Evolutionary conservation across 2,329 filamentous ascomycete genomes (phyloP).

Genomic region (Chrysosporium queenslandicum): DNA sequence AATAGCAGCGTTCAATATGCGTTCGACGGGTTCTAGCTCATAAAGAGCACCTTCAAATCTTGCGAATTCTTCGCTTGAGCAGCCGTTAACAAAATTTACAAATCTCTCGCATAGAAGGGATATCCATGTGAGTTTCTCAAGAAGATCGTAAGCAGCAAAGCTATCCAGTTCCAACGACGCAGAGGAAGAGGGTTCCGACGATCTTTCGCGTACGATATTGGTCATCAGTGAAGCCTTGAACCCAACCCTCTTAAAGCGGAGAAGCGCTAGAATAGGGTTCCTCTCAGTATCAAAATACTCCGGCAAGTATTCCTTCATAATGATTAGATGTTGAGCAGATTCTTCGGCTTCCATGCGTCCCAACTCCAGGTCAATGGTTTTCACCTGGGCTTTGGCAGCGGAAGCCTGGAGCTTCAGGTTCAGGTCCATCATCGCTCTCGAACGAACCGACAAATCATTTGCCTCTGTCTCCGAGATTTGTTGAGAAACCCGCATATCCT

Average conservation of each 20-base stretch:
- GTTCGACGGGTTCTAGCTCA: conserved; percentile 84
- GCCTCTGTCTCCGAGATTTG: conserved; percentile 88
- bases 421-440: conserved; percentile 89
- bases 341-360: conserved; percentile 80
- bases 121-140: conserved; percentile 80
- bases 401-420: conserved; percentile 90
- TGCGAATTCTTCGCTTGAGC: conserved; percentile 66
- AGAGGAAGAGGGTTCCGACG: conserved; percentile 56
- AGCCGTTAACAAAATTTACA: conserved; percentile 66
- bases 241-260: conserved; percentile 75
- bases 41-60: conserved; percentile 70
- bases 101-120: conserved; percentile 75
- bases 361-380: conserved; percentile 86
- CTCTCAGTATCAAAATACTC: conserved; percentile 70
- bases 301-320: conserved; percentile 80
- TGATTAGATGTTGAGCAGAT: conserved; percentile 74
- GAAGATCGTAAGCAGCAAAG: conserved; percentile 67
- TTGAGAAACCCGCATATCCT: conserved; percentile 85
- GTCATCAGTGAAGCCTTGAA: conserved; percentile 80
- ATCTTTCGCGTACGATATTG: conserved; percentile 66
- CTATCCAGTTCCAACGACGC: conserved; percentile 62
- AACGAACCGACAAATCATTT: conserved; percentile 77
- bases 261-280: conserved; percentile 76
- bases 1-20: conserved; percentile 78
- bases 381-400: conserved; percentile 81